Evolutionary conservation across 192 early-diverging fungal species (phyloP), one percentile per base, ranked within the genome.

Genomic region (Glomus cerebriforme): DNA sequence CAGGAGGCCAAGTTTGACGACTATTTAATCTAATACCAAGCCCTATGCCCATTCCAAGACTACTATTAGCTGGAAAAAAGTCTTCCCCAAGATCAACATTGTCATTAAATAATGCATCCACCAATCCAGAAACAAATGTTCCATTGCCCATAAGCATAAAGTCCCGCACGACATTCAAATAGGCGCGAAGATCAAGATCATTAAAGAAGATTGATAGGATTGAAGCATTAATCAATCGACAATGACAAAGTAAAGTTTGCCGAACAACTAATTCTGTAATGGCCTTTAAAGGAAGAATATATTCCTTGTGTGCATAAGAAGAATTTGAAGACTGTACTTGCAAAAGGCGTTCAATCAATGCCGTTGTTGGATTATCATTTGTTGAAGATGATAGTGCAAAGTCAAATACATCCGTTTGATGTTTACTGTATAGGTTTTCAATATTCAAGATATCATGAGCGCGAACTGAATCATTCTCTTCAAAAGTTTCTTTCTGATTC

Each of bases 151-250:
- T 79, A 45, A 86, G 74, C 35, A 87, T 69, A 59, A 84, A 88
- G 5, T 83, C 79, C 45, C 79, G 73, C 27, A 89, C 73, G 26
- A 82, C 75, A 8, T 81, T 78, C 4, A 89, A 62, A 69, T 89
- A 83, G 22, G 78, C 79, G 39, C 81, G 65, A 10, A 89, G 81
- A 43, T 82, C 80, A 34, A 88, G 66, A 59, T 85, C 84, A 31
- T 84, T 80, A 39, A 89, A 81, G 37, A 88, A 87, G 32, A 83
- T 81, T 0, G 83, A 83, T 76, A 89, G 74, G 12, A 86, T 84
- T 60, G 83, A 88, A 9, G 83, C 80, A 45, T 86, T 84, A 0
- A 89, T 69, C 15, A 86, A 19, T n/a, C 66, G 39, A 59, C 77
- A 69, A 32, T 78, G 66, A 62, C 32, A 35, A 37, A 64, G 24